Base-by-base conservation (phyloP, 441 rosid species). In the Pelargonium fulgidum region DNA sequence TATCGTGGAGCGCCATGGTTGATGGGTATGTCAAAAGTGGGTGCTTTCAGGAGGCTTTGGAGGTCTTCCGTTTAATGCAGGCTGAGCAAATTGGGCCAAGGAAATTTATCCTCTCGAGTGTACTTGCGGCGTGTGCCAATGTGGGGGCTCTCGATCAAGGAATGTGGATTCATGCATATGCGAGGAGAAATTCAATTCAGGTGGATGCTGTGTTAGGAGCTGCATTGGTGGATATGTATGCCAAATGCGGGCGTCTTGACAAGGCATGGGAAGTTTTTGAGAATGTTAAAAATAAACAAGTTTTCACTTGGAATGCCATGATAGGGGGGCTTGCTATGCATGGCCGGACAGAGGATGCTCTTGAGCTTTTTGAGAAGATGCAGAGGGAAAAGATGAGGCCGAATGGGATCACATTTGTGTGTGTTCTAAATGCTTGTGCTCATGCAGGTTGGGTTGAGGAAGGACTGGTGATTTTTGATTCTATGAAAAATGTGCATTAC, bases 251-350 rank as follows among this genome's bases (percentile, higher is more conserved):
- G 2, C 76, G 74, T 11, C 13, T 84, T 33, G 71, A 62, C 0
- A 59, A 56, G 69, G 92, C 93, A 3, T 76, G 71, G 68, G 81
- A 82, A 17, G 66, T 86, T 86, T 90, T 92, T 26, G 82, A 78
- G 1, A 91, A 88, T 88, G 90, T 90, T 85, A 85, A 93, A 69
- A 82, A 79, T 1, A 88, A 78, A 76, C 85, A 90, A 65, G 89
- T 87, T 0, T 92, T 92, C 58, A 82, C 90, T 0, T 94, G 97
- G 97, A 89, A 96, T 0, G 87, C 90, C 26, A 75, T 92, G 64
- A 86, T 90, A 70, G 81, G 90, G 50, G 96, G 88, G 50, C 90
- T 84, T 74, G 93, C 96, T 2, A 88, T 85, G 64, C 88, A 83
- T 41, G 85, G 85, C 83, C 78, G 79, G 56, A 74, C 87, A 2